Conservation (phyloP, 2,329 filamentous ascomycete species). For the Penicillium thymicola region DNA sequence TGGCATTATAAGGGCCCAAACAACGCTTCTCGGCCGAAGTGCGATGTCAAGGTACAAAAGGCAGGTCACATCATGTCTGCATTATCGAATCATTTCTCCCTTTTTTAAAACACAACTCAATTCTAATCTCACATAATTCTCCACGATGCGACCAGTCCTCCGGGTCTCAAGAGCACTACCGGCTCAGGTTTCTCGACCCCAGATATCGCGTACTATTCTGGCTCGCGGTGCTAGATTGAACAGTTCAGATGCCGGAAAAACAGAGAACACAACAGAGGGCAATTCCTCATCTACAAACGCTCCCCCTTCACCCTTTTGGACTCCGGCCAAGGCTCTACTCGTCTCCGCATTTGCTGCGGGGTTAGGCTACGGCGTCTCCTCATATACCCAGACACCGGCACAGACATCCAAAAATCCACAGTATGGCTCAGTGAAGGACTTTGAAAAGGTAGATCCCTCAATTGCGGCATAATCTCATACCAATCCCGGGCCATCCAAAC, state of each 20-base stretch:
- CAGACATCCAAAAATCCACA: constrained; percentile 24
- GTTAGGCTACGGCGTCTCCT: constrained; percentile 52
- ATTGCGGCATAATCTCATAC: not conserved
- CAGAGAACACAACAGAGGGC: not conserved
- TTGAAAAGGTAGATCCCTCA: constrained; percentile 35
- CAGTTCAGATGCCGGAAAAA: constrained; percentile 13
- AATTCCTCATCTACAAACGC: constrained; percentile 14
- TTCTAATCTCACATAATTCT: not conserved
- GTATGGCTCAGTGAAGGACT: constrained; percentile 40
- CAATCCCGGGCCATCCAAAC: not conserved
- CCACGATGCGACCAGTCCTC: constrained; percentile 24
- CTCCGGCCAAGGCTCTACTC: constrained; percentile 47
- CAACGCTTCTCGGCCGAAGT: constrained; percentile 17
- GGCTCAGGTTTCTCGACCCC: constrained; percentile 26
- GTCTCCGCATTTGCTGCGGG: constrained; percentile 50
- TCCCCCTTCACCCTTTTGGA: constrained; percentile 38
- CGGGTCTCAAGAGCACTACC: constrained; percentile 25
- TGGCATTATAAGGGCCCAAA: not conserved
- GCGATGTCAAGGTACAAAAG: constrained; percentile 12
- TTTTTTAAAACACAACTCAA: not conserved
- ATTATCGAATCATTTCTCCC: not conserved
- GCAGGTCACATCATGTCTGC: constrained; percentile 6
- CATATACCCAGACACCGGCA: constrained; percentile 34
- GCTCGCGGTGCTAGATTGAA: constrained; percentile 16
- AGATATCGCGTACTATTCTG: constrained; percentile 8